Evolutionary conservation across 2,329 filamentous ascomycete species (phyloP).

Genomic region (Ophiostoma pallidulum): DNA sequence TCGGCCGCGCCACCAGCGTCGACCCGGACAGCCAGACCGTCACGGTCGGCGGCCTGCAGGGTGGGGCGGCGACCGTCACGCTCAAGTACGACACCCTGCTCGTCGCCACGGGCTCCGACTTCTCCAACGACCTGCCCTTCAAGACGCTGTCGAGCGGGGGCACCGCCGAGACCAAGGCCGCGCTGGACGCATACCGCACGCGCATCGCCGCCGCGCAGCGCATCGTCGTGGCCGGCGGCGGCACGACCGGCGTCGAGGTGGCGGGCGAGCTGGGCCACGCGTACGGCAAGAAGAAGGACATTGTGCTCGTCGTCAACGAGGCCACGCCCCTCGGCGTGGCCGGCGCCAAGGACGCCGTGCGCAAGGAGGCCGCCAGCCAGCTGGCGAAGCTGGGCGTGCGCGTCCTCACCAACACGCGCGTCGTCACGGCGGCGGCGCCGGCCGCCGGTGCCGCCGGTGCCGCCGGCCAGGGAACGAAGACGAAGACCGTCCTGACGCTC

Average conservation of each 20-base stretch:
- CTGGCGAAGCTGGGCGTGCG: constrained; percentile 30
- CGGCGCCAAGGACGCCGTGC: constrained; percentile 27
- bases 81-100: constrained; percentile 44
- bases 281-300: constrained; percentile 36
- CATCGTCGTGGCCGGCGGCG: constrained; percentile 44
- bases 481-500: constrained; percentile 7
- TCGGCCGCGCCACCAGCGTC: constrained; percentile 37
- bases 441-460: no score
- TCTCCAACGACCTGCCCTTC: constrained; percentile 37
- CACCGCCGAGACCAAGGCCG: constrained; percentile 32
- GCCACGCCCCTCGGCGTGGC: constrained; percentile 29
- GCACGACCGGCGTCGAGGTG: constrained; percentile 41
- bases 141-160: constrained; percentile 32
- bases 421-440: constrained; percentile 20
- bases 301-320: constrained; percentile 33
- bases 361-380: constrained; percentile 29
- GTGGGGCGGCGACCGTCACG: constrained; percentile 32
- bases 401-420: constrained; percentile 30
- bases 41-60: no score
- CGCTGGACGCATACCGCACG: constrained; percentile 27
- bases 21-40: constrained; percentile 34
- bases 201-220: constrained; percentile 34
- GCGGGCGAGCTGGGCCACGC: constrained; percentile 41
- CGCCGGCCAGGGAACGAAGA: not conserved
- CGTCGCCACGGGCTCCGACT: constrained; percentile 43